Evolutionary conservation across 495 filamentous ascomycete genomes (phyloP).

Genomic region (Penicillium coprophilum): DNA sequence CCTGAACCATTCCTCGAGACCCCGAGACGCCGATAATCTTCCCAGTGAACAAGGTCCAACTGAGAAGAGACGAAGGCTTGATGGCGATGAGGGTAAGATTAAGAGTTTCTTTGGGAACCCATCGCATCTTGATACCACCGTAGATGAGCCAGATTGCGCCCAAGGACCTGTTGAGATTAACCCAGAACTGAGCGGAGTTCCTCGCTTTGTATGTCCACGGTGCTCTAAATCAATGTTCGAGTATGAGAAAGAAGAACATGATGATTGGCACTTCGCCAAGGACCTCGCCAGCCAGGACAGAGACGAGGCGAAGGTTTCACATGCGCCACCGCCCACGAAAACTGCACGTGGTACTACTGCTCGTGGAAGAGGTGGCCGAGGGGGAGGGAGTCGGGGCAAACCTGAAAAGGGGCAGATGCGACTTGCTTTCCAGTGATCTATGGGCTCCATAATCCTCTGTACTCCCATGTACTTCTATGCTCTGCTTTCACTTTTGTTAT

Average conservation of each 20-base stretch:
- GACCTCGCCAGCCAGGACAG: conserved; percentile 68
- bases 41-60: conserved; percentile 8
- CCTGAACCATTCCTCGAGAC: conserved; percentile 26
- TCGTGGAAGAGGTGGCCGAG: conserved; percentile 34
- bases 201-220: conserved; percentile 53
- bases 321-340: conserved; percentile 21
- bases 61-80: conserved; percentile 39
- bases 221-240: conserved; percentile 60
- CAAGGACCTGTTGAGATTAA: neutral
- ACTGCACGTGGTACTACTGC: conserved; percentile 27
- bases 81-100: conserved; percentile 29
- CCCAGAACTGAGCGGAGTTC: neutral
- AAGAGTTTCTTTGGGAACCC: conserved; percentile 37
- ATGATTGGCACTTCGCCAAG: conserved; percentile 96
- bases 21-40: conserved; percentile 11
- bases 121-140: conserved; percentile 7
- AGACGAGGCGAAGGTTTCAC: conserved; percentile 30
- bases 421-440: conserved; percentile 53
- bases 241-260: conserved; percentile 69
- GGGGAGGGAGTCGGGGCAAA: conserved; percentile 43
- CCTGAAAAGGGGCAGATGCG: conserved; percentile 76
- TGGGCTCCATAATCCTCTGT: neutral
- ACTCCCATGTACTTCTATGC: neutral
- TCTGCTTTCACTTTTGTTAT: neutral
- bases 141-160: conserved; percentile 10